Evolutionary conservation across 305 asterid genomes (phyloP).

Genomic region (Fraxinus latifolia): DNA sequence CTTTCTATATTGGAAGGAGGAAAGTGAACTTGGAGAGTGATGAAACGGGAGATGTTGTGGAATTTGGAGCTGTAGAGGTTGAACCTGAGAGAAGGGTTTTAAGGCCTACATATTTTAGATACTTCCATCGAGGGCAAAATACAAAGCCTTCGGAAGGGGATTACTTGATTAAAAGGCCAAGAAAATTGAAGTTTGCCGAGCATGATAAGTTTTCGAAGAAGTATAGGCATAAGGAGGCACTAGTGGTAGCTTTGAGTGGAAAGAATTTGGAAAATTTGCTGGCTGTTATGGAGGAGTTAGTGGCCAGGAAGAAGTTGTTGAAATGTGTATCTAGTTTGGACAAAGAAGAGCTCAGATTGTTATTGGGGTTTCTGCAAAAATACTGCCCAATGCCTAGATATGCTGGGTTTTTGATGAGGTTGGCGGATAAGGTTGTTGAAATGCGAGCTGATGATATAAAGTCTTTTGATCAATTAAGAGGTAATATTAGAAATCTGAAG

Average conservation of each 20-base stretch:
- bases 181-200: conserved; percentile 62
- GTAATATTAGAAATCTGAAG: conserved; percentile 59
- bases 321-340: not conserved
- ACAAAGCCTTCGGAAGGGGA: conserved; percentile 66
- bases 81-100: conserved; percentile 44
- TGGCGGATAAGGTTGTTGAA: not conserved
- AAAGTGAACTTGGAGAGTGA: conserved; percentile 38
- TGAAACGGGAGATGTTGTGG: conserved; percentile 28
- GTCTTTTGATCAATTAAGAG: not conserved
- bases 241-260: conserved; percentile 52
- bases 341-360: not conserved
- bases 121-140: conserved; percentile 76
- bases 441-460: not conserved
- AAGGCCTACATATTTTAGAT: conserved; percentile 75
- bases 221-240: conserved; percentile 73
- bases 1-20: conserved; percentile 61
- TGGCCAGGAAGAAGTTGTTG: conserved; percentile 68
- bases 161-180: conserved; percentile 52
- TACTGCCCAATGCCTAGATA: not conserved
- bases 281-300: conserved; percentile 88
- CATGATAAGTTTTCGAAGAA: conserved; percentile 72
- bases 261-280: conserved; percentile 54
- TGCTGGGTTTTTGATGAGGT: not conserved
- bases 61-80: conserved; percentile 39
- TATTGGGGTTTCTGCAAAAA: not conserved